phyloP scores from a whole-genome alignment of 345 rosid genomes.

The Diplotaxis tenuifolia region DNA sequence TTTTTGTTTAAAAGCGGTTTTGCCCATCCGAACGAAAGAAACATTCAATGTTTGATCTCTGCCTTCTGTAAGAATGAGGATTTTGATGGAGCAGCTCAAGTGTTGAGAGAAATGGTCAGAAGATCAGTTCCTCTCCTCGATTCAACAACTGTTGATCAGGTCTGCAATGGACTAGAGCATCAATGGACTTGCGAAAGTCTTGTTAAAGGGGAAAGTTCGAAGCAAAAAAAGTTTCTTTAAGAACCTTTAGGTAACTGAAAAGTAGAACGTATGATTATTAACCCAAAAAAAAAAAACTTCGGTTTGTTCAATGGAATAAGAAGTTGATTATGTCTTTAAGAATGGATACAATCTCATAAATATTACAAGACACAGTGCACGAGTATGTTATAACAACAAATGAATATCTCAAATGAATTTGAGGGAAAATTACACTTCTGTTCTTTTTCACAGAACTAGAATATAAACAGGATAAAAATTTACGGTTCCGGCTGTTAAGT shows the following conservation, averaged over 20 bases:
- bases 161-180: conserved; percentile 49
- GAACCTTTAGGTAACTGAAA: conserved; percentile 5
- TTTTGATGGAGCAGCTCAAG: conserved; percentile 62
- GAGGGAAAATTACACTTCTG: conserved; percentile 16
- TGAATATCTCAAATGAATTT: conserved; percentile 15
- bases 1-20: too few relatives aligned
- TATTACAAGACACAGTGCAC: conserved; percentile 21
- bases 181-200: conserved; percentile 46
- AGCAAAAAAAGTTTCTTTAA: conserved; percentile 26
- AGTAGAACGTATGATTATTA: neutral
- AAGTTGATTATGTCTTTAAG: conserved; percentile 13
- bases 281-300: neutral
- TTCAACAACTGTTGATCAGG: conserved; percentile 38
- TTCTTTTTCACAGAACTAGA: conserved; percentile 17
- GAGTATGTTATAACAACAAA: conserved; percentile 35
- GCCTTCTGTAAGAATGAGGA: conserved; percentile 58
- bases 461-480: conserved; percentile 7
- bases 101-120: conserved; percentile 56
- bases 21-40: conserved; percentile 52
- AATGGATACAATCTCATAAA: conserved; percentile 11
- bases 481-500: conserved; percentile 16
- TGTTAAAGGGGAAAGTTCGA: conserved; percentile 47
- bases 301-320: conserved; percentile 1
- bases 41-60: conserved; percentile 51
- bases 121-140: conserved; percentile 51